Evolutionary conservation across 2,329 filamentous ascomycete genomes (phyloP), one percentile per base, ranked within the genome.

Genomic region (Rhexocercosporidium sp.): DNA sequence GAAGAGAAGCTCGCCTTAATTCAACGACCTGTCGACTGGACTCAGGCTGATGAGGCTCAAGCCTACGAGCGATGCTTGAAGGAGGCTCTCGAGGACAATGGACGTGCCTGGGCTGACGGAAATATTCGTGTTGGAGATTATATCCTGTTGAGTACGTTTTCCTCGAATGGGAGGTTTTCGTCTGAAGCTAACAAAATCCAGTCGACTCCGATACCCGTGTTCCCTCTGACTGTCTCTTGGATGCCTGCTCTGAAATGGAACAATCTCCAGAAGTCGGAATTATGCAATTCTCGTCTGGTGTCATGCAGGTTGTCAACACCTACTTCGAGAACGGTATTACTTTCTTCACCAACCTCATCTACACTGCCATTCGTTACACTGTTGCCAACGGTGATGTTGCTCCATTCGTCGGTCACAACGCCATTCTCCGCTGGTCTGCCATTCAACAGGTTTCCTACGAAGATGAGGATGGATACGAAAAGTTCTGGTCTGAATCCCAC

Each of bases 51-150:
- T 67, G 91, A 93, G 77, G 86, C 86, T 7, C 80, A 83, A 67
- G 89, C 88, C 1, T 93, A 93, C 75, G 85, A 90, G 77, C 79
- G 83, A 74, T 84, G 87, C 67, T 83, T 94, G 49, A 85, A 87
- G 71, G 85, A 90, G 67, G 86, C 90, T 20, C 83, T 94, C 44
- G 85, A 89, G 56, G 87, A 89, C 59, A 84, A 92, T 65, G 88
- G 89, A 20, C 87, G 90, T 31, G 91, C 91, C 31, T 92, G 90
- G 91, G 92, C 92, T 20, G 92, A 93, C 76, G 93, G 93, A 69
- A 94, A 96, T 78, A 90, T 97, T 72, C 92, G 93, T 61, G 83
- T 96, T 25, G 93, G 93, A 65, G 93, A 96, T 79, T 94, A 94
- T 78, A 92, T 94, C 67, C 82, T 92, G 37, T 81, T 94, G 67